Conservation (phyloP, 306 rosid genomes). For the Quercus variabilis region DNA sequence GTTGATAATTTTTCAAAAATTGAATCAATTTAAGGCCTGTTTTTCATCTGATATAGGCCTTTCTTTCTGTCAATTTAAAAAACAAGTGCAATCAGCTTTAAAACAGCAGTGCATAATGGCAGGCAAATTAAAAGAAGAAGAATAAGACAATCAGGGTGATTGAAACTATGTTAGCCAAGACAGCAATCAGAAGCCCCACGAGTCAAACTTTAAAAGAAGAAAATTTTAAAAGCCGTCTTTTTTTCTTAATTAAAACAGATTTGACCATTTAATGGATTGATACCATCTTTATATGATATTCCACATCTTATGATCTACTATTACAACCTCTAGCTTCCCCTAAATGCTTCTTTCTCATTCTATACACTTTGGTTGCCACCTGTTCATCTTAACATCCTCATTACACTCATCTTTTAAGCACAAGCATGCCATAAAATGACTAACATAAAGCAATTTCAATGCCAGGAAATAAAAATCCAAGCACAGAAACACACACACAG, state of each 20-base stretch:
- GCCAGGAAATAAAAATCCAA: background rate
- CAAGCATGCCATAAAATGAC: background rate
- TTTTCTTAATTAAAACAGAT: background rate
- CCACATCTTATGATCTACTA: background rate
- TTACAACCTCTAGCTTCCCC: background rate
- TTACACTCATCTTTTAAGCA: background rate
- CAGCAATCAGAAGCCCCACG: background rate
- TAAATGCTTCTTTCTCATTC: background rate
- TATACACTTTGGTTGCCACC: background rate
- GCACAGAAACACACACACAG: background rate
- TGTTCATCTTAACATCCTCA: background rate
- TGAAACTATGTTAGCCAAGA: background rate
- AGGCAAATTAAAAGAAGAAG: too few species aligned
- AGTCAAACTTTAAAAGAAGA: background rate
- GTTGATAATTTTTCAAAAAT: background rate
- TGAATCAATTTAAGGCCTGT: background rate
- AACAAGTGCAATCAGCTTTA: background rate
- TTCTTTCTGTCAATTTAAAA: background rate
- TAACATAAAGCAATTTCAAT: background rate
- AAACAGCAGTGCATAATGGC: background rate
- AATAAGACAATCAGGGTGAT: background rate
- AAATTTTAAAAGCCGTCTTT: background rate
- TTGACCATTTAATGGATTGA: background rate
- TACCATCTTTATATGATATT: background rate
- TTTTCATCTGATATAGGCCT: background rate